Base-by-base conservation (phyloP, 306 rosid species). In the Acmispon strigosus region DNA sequence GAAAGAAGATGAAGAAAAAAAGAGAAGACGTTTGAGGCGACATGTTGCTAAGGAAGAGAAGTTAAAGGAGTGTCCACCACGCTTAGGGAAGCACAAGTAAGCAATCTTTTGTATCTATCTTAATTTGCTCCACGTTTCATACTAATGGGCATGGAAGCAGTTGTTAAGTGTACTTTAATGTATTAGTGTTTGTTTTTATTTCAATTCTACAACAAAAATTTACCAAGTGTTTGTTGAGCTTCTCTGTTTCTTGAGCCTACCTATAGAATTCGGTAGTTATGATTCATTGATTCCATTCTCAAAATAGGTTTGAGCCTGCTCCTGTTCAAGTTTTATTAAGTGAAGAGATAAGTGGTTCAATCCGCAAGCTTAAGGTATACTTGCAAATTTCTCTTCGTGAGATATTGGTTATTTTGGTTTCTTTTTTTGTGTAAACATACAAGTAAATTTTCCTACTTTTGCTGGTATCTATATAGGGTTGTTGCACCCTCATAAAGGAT, bases 51-150 rank as follows among this genome's bases (percentile, higher is more conserved):
- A 84, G 77, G 79, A 89, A 76, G 99, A 95, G 58, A 84, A 80
- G 80, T 76, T 88, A 12, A 91, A 87, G 72, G 11, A 86, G 47
- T 68, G 86, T 51, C 97, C 97, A 24, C 92, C 97, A 7, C 91
- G 97, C 51, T 39, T 91, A 76, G 99, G 99, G 52, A 95, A 78
- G 79, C 80, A 91, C 90, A 95, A 87, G 99, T 91, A 83, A 73
- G 89, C 57, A 19, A 29, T 69, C 15, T 69, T 48, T 41, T 75
- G 24, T 62, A 14, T 36, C 12, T 73, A 29, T 64, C 13, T 65
- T 49, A 61, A 39, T 55, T 24, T 69, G 22, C 68, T 70, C 22
- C 24, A 7, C 24, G 13, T 22, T 13, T 41, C 62, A 43, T 53
- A 54, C 15, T 16, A 52, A 3, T 10, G 55, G 10, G 37, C 43